phyloP scores from a whole-genome alignment of 1,284 basidiomycete genomes.

The Exobasidium cylindrosporum region DNA sequence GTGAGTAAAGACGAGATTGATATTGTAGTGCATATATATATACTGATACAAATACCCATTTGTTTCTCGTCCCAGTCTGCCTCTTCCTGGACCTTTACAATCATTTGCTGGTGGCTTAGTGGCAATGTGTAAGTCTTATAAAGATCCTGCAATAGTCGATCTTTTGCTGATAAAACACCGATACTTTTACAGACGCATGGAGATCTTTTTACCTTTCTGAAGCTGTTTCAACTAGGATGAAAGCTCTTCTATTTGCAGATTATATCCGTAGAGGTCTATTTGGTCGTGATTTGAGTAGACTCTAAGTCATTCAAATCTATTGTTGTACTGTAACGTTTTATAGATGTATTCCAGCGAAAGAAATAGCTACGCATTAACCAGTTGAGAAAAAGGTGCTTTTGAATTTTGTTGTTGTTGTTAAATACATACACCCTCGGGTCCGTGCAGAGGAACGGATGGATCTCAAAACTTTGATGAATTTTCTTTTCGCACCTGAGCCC shows the following conservation, averaged over 20 bases:
- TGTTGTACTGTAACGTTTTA: no score
- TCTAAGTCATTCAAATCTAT: not conserved
- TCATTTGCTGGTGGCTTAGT: conserved; percentile 49
- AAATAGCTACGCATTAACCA: no score
- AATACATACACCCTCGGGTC: no score
- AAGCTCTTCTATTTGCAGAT: conserved; percentile 47
- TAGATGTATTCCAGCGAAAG: no score
- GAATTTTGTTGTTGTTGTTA: no score
- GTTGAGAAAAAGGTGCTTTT: no score
- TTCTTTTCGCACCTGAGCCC: no score
- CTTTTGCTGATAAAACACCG: conserved; percentile 1
- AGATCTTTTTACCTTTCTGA: conserved; percentile 28
- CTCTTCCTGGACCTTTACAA: conserved; percentile 41
- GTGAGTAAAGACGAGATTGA: not conserved
- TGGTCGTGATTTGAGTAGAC: conserved; percentile 14
- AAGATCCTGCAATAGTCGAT: conserved; percentile 33
- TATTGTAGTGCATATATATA: not conserved
- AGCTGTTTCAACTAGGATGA: conserved; percentile 42
- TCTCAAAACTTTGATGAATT: no score
- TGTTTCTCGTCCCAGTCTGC: conserved; percentile 19
- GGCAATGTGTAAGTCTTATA: conserved; percentile 50
- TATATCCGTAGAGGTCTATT: conserved; percentile 27
- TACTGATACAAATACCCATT: not conserved
- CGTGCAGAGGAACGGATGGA: no score
- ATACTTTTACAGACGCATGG: conserved; percentile 12